A percentile compares a stretch with the other conserved stretches of the same genome.
Conservation (phyloP, 331 rosid species). For the Prunus yedoensis region DNA sequence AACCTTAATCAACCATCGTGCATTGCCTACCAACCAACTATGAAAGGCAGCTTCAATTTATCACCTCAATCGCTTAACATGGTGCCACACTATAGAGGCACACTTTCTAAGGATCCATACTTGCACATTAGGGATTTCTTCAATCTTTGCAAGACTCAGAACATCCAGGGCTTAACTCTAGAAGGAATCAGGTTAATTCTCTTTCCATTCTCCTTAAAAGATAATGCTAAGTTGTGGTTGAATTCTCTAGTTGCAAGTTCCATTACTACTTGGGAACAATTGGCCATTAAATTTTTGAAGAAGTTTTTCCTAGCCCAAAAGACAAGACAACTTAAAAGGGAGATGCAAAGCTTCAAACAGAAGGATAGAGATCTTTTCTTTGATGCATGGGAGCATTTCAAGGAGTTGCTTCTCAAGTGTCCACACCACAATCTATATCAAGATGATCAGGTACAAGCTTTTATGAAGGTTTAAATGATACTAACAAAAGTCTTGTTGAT, state of each 20-base stretch:
- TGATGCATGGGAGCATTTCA: neutral
- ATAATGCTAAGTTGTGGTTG: neutral
- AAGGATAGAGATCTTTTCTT: neutral
- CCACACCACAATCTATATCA: neutral
- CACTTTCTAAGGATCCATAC: too few species aligned
- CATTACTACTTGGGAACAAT: neutral
- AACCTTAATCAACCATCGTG: too few species aligned
- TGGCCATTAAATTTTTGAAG: neutral
- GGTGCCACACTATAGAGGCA: neutral
- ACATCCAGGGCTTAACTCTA: neutral
- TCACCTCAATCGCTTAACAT: neutral
- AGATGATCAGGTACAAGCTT: neutral
- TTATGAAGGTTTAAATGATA: neutral
- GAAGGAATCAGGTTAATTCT: neutral
- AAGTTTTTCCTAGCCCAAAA: too few species aligned
- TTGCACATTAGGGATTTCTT: too few species aligned
- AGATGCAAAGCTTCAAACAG: neutral
- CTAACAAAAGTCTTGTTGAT: neutral
- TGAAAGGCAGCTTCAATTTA: neutral
- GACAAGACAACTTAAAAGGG: neutral
- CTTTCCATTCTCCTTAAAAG: neutral
- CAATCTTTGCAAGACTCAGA: neutral
- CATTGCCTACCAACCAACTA: neutral
- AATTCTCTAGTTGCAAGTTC: neutral
- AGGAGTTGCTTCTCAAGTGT: neutral